phyloP scores from a whole-genome alignment of 495 filamentous ascomycete species.

The Penicillium coffeae region DNA sequence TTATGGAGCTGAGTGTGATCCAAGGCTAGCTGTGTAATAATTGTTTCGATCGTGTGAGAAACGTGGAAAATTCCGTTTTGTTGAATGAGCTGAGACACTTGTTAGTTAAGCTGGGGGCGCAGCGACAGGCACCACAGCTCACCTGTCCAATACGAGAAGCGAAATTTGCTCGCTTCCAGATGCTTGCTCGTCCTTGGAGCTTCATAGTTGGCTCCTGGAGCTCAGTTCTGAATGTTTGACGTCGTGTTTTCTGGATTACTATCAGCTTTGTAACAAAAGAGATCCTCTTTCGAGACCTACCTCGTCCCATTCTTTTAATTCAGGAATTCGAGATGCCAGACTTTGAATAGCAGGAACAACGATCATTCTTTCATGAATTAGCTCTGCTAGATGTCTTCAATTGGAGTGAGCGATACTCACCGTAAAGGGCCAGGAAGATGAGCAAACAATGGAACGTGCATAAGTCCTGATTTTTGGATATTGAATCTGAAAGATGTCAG shows the following conservation, averaged over 20 bases:
- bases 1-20: not conserved
- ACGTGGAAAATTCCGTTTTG: not conserved
- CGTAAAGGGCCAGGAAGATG: slow-evolving; percentile 3
- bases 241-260: not conserved
- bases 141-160: not conserved
- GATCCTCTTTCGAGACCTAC: not conserved
- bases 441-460: slow-evolving; percentile 1
- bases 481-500: not conserved
- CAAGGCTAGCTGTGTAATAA: not conserved
- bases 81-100: not conserved
- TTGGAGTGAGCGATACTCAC: not conserved
- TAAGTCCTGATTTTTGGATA: not conserved
- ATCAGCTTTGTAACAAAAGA: too few relatives aligned
- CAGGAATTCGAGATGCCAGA: not conserved
- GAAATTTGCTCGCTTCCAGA: not conserved
- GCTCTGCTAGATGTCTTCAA: not conserved
- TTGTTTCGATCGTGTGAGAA: not conserved
- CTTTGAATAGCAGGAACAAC: not conserved
- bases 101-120: too few relatives aligned
- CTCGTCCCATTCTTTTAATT: not conserved
- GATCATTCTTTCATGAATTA: not conserved
- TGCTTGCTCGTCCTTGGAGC: not conserved
- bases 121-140: too few relatives aligned
- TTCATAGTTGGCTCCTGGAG: not conserved
- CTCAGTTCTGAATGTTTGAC: not conserved